Evolutionary conservation across 2,329 filamentous ascomycete genomes (phyloP).

Genomic region (Magnaporthales sp.): DNA sequence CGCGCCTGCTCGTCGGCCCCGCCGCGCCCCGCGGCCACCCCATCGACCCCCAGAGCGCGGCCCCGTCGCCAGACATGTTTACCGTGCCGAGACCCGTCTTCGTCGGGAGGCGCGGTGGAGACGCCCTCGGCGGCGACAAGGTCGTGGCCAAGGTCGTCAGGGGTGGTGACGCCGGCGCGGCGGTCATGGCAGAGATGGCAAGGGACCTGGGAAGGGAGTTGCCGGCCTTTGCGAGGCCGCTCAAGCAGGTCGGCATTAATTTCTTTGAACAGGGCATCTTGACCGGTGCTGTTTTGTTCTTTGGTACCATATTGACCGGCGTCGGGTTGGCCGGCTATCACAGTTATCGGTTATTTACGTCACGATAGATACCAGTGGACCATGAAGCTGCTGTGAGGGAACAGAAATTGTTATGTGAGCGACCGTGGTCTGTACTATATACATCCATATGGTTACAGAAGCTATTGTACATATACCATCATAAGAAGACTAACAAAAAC

Average conservation of each 20-base stretch:
- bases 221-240: neutral
- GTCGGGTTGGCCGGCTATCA: neutral
- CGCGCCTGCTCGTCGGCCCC: conserved; percentile 1
- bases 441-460: neutral
- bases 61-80: neutral
- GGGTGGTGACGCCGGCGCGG: neutral
- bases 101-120: neutral
- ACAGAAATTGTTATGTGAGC: neutral
- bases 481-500: neutral
- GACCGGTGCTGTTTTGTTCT: neutral
- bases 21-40: neutral
- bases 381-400: neutral
- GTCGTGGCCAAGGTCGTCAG: neutral
- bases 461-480: neutral
- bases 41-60: neutral
- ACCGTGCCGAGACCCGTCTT: conserved; percentile 1
- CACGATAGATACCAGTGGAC: neutral
- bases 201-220: neutral
- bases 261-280: conserved; percentile 3
- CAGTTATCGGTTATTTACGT: neutral
- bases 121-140: neutral
- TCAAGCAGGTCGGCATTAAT: neutral
- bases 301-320: neutral
- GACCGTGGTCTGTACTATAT: neutral
- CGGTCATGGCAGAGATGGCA: neutral